These are phyloP conservation scores for Lasiodiplodia hormozganensis DNA, from an alignment of 2,329 filamentous ascomycete species.

Conservation along the genomic window DNA sequence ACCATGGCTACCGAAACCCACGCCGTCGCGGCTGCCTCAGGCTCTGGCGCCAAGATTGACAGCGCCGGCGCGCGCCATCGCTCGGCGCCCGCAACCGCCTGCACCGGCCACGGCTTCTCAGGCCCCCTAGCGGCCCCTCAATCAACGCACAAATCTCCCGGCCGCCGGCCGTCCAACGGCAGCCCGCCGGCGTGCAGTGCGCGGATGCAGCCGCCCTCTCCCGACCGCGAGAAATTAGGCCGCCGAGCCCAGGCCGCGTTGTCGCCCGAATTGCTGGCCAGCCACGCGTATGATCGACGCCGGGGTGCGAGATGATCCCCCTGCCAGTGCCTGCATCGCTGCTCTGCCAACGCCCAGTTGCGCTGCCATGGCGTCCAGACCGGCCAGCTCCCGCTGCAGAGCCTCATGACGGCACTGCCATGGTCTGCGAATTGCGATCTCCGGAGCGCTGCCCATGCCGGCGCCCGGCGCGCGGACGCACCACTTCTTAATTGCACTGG, in stretches of 20 bases:
- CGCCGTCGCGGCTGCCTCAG: not conserved
- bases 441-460: not conserved
- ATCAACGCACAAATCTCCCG: constrained; percentile 19
- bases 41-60: not conserved
- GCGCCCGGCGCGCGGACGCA: constrained; percentile 14
- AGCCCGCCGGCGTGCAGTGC: not conserved
- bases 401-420: constrained; percentile 2
- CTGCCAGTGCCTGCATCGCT: not conserved
- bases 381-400: not conserved
- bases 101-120: constrained; percentile 24
- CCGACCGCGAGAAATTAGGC: not conserved
- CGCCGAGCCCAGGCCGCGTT: constrained; percentile 18
- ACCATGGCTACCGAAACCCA: not conserved
- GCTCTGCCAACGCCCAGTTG: not conserved
- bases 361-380: constrained; percentile 1
- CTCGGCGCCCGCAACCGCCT: not conserved
- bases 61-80: not conserved
- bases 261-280: constrained; percentile 9
- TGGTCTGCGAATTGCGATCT: constrained; percentile 3
- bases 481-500: constrained; percentile 18
- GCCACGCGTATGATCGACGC: constrained; percentile 27
- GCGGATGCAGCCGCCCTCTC: constrained; percentile 12
- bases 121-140: constrained; percentile 15
- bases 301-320: constrained; percentile 26
- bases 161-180: constrained; percentile 11